A percentile compares a stretch with the other conserved stretches of the same genome.
Conservation (phyloP, 1,139 yeast species). For the Suhomyces wounanorum region DNA sequence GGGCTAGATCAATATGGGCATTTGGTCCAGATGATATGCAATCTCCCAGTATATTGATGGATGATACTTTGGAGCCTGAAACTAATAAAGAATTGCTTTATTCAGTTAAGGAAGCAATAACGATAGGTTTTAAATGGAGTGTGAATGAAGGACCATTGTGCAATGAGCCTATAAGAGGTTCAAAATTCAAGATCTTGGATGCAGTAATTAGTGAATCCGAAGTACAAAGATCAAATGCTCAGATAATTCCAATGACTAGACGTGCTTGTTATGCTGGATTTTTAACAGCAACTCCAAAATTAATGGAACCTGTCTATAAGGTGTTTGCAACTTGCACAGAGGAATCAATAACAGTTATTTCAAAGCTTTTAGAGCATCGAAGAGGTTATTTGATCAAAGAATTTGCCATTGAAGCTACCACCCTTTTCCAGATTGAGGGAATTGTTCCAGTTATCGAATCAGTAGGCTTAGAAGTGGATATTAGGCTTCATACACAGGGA, state of each 20-base stretch:
- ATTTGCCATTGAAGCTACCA: constrained; percentile 73
- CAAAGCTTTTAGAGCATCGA: constrained; percentile 57
- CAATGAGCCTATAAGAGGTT: constrained; percentile 75
- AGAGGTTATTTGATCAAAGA: constrained; percentile 58
- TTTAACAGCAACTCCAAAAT: constrained; percentile 73
- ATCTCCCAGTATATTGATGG: constrained; percentile 61
- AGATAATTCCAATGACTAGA: constrained; percentile 78
- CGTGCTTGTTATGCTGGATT: constrained; percentile 85
- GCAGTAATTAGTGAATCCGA: constrained; percentile 52
- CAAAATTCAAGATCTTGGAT: constrained; percentile 72
- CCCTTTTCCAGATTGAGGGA: constrained; percentile 62
- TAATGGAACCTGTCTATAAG: constrained; percentile 83
- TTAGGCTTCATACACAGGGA: constrained; percentile 76
- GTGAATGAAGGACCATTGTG: constrained; percentile 87
- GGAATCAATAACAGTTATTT: constrained; percentile 44
- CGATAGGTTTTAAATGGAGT: constrained; percentile 84
- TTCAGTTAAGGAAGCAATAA: constrained; percentile 53
- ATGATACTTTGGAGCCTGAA: constrained; percentile 77
- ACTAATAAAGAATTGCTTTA: constrained; percentile 58
- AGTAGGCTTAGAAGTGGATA: constrained; percentile 83
- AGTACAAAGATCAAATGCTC: constrained; percentile 61
- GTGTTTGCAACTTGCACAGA: constrained; percentile 60
- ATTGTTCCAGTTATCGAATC: constrained; percentile 87
- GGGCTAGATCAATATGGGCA: constrained; percentile 81
- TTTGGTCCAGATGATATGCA: constrained; percentile 65